Evolutionary conservation across 2,329 filamentous ascomycete genomes (phyloP), one percentile per base, ranked within the genome.

Genomic region (Xylariaceae sp.): DNA sequence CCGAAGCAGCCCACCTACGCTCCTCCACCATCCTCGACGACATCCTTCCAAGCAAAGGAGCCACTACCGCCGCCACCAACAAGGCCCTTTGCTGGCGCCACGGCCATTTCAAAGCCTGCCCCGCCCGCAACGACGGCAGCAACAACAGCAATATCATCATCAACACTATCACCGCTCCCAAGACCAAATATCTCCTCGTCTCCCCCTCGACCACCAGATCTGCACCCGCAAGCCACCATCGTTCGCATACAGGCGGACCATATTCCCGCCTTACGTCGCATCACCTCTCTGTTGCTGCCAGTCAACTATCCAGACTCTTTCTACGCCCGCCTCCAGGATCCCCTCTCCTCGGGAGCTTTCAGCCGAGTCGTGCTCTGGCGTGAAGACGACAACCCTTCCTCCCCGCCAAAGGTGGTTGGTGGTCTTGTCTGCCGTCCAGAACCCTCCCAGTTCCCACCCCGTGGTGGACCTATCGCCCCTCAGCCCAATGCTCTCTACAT

Each of bases 301-400:
- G 79, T 86, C 51, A 71, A 72, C 64, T 87, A 86, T 64, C 75
- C 80, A 3, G 82, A 86, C 63, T 72, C 73, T 42, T 86, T 86
- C 70, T 87, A 85, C 73, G 67, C 72, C 45, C 71, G 71, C 35
- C 74, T 80, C 47, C 68, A 77, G 50, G 71, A 81, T 53, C 74
- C 77, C 11, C 61, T 71, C 15, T 67, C 70, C 18, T 75, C 74
- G 12, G 74, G 72, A 35, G 76, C 75, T 59, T 80, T 81, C 71
- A 83, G 79, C 50, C 81, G 82, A 54, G 74, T 81, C 45, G 76
- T 86, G 53, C 73, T 80, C 45, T 85, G 80, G 76, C 66, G 70
- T 27, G 75, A 82, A 57, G 59, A 67, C 40, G 57, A 60, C 45
- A 59, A 56, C 30, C 42, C 54, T 45, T 47, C 57, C 47, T 75